These are phyloP conservation scores for Trypethelium eluteriae DNA, from an alignment of 495 filamentous ascomycete species.

Conservation along the genomic window DNA sequence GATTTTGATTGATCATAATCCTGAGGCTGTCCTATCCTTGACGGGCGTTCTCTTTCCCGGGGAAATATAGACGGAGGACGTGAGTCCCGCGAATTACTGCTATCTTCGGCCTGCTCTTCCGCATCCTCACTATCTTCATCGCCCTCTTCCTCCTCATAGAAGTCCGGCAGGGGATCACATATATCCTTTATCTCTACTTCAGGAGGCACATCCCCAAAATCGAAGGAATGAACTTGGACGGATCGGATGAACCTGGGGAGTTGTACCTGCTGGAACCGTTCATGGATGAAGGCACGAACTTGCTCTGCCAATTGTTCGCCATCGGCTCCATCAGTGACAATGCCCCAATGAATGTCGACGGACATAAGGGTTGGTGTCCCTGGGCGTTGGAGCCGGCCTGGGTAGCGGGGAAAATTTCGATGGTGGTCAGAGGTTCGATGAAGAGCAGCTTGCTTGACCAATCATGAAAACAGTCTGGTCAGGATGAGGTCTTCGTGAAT, in stretches of 20 bases:
- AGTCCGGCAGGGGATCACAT: slow-evolving; percentile 88
- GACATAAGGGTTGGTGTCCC: slow-evolving; percentile 55
- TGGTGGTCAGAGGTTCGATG: neutral
- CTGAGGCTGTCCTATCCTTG: neutral
- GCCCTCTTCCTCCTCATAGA: slow-evolving; percentile 67
- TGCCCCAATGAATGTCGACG: slow-evolving; percentile 92
- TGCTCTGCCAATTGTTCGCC: slow-evolving; percentile 70
- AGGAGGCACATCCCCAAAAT: slow-evolving; percentile 77
- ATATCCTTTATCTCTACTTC: slow-evolving; percentile 91
- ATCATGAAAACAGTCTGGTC: slow-evolving; percentile 1
- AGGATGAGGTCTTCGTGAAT: neutral
- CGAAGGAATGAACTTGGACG: slow-evolving; percentile 87
- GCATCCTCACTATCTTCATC: slow-evolving; percentile 28
- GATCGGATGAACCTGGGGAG: slow-evolving; percentile 94
- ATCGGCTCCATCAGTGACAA: slow-evolving; percentile 81
- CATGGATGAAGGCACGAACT: slow-evolving; percentile 90
- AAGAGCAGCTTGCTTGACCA: neutral
- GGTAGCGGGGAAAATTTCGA: neutral
- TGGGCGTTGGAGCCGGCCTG: neutral
- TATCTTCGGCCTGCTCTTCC: slow-evolving; percentile 14
- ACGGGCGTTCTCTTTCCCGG: neutral
- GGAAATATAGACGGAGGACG: neutral
- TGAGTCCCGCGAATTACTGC: neutral
- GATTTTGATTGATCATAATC: neutral
- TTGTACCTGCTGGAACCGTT: slow-evolving; percentile 83